Conservation (phyloP, 2,329 filamentous ascomycete species). For the Ophiognomonia clavigignenti-juglandacearum region DNA sequence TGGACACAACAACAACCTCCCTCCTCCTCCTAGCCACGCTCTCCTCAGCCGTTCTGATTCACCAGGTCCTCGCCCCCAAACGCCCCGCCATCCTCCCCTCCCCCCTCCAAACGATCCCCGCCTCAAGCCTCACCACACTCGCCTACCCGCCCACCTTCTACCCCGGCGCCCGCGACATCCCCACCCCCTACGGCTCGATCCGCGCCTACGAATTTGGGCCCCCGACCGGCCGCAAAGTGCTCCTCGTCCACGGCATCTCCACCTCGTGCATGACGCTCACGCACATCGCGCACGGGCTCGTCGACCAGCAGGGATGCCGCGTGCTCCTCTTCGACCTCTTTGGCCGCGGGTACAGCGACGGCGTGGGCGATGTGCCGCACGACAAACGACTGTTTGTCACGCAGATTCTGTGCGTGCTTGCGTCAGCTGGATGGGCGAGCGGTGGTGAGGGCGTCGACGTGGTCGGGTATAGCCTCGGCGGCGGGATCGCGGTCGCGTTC, state of each 20-base stretch:
- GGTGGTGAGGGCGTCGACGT: constrained; percentile 58
- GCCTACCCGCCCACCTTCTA: constrained; percentile 68
- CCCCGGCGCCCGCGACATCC: constrained; percentile 64
- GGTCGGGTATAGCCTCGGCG: constrained; percentile 76
- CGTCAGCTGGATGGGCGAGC: constrained; percentile 54
- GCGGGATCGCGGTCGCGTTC: constrained; percentile 67
- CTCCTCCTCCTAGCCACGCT: neutral
- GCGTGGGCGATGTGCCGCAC: constrained; percentile 54
- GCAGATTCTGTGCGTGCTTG: constrained; percentile 61
- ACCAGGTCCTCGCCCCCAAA: neutral
- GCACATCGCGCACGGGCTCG: constrained; percentile 61
- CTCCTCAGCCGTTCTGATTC: neutral
- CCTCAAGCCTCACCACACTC: constrained; percentile 30
- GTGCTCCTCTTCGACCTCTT: constrained; percentile 79
- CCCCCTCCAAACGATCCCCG: constrained; percentile 30
- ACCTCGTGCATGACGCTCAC: constrained; percentile 70
- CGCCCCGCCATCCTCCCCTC: constrained; percentile 3
- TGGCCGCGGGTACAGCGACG: constrained; percentile 73
- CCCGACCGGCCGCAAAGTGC: constrained; percentile 62
- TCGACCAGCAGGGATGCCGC: constrained; percentile 53
- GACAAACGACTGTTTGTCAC: constrained; percentile 60
- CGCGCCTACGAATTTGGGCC: constrained; percentile 67
- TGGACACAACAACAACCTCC: neutral
- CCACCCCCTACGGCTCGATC: constrained; percentile 39
- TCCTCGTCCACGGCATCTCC: constrained; percentile 77